Percentiles rank a stretch among this genome's conserved stretches.
Evolutionary conservation across 345 rosid genomes (phyloP).

Genomic region (Citrus maxima): DNA sequence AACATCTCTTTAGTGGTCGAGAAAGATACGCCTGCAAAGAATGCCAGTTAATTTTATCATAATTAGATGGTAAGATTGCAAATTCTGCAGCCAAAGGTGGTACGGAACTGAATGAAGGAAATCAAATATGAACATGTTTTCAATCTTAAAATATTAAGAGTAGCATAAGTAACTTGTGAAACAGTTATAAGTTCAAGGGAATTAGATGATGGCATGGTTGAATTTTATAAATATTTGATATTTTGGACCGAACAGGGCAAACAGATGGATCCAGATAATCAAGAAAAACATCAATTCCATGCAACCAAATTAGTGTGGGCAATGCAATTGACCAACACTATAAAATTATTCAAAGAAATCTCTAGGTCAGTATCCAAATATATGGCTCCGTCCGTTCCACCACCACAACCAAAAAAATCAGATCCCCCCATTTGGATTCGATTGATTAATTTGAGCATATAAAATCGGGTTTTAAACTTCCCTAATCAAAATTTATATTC

Average conservation of each 20-base stretch:
- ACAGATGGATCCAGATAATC: too few species aligned
- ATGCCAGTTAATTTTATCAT: not conserved
- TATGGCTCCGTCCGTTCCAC: not conserved
- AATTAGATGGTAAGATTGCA: not conserved
- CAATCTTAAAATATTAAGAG: not conserved
- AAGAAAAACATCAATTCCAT: not conserved
- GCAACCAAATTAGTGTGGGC: not conserved
- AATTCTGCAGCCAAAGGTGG: not conserved
- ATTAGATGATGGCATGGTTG: not conserved
- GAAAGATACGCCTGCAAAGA: slow-evolving; percentile 43
- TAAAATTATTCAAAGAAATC: not conserved
- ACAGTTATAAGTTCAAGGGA: too few species aligned
- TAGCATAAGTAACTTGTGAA: too few species aligned
- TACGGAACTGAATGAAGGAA: not conserved
- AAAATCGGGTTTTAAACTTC: not conserved
- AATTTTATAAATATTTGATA: not conserved
- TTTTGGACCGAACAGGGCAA: too few species aligned
- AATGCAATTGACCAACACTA: not conserved
- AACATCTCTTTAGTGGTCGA: slow-evolving; percentile 41
- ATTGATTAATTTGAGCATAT: not conserved
- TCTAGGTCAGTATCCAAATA: not conserved
- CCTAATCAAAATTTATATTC: not conserved
- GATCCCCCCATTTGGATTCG: not conserved
- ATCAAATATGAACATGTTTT: not conserved
- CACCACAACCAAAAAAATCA: not conserved